Base-by-base conservation (phyloP, 208 protist species). In the Angomonas ambiguus region DNA sequence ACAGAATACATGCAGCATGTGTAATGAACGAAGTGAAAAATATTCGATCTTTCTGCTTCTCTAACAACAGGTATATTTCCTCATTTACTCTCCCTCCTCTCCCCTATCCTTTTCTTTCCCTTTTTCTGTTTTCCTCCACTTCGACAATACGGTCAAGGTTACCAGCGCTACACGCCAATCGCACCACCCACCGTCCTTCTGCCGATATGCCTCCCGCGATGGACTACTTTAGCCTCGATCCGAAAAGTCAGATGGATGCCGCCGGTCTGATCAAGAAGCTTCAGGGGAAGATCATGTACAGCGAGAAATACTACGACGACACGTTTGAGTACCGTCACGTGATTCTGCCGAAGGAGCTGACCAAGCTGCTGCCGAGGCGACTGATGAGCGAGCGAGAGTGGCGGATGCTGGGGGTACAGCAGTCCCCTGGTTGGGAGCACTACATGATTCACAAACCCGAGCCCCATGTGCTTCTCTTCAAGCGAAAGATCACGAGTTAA, bases 381-480 rank as follows among this genome's bases (percentile, higher is more conserved):
- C 71, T 99, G 6, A 95, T 99, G 85, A 87, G 80, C 2, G 98
- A 99, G 79, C 79, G 65, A 20, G 98, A 99, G 80, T 99, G 97
- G 94, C 89, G 98, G 6, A 86, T 92, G 45, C 80, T 99, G 18
- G 98, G 98, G 25, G 97, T 99, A 27, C 95, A 98, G 86, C 98
- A 99, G 83, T 98, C 94, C 8, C 83, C 89, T 31, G 98, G 98
- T 10, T 99, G 97, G 97, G 83, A 89, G 33, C 98, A 99, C 78
- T 99, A 99, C 85, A 97, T 97, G 83, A 95, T 98, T 31, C 98
- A 99, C 88, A 85, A 85, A 35, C 96, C 97, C 13, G 97, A 98
- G 82, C 97, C 95, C 24, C 94, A 99, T 74, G 97, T 99, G 32
- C 80, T 99, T 6, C 87, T 98, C 28, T 98, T 98, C 76, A 91